phyloP scores from a whole-genome alignment of 2,329 filamentous ascomycete genomes.

The Zalaria sp. region DNA sequence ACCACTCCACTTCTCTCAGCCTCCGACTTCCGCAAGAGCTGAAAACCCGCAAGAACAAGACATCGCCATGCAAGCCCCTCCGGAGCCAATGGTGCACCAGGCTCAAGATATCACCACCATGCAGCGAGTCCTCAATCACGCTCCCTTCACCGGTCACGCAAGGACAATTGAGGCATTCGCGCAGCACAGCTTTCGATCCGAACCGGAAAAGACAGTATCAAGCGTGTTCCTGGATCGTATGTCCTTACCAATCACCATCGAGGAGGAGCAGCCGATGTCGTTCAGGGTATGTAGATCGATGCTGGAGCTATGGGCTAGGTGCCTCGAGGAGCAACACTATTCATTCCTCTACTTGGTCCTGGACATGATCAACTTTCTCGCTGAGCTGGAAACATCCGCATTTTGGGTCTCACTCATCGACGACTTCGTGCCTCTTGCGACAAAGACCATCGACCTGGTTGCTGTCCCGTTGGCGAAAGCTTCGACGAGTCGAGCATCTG shows the following conservation, averaged over 20 bases:
- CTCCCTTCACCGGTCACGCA: conserved; percentile 38
- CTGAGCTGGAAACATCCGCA: conserved; percentile 46
- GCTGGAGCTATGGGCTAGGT: conserved; percentile 54
- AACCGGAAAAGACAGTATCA: conserved; percentile 47
- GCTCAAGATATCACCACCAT: conserved; percentile 17
- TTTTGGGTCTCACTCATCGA: conserved; percentile 47
- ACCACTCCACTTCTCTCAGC: conserved; percentile 9
- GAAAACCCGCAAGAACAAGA: too few species aligned
- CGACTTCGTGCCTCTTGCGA: conserved; percentile 34
- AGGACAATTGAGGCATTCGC: conserved; percentile 55
- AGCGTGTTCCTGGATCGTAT: conserved; percentile 55
- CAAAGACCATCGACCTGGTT: conserved; percentile 38
- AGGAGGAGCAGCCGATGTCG: conserved; percentile 41
- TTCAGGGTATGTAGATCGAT: conserved; percentile 51
- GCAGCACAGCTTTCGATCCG: conserved; percentile 50
- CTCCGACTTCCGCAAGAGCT: not conserved
- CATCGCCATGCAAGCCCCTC: too few species aligned
- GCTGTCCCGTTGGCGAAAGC: conserved; percentile 32
- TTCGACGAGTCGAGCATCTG: conserved; percentile 16
- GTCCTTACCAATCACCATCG: conserved; percentile 35
- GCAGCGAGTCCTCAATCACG: conserved; percentile 51
- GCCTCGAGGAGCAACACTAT: conserved; percentile 49
- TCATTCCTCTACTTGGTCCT: conserved; percentile 51
- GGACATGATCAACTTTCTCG: conserved; percentile 47
- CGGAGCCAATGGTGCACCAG: too few species aligned